A percentile compares a stretch with the other conserved stretches of the same genome.
Evolutionary conservation across 2,329 filamentous ascomycete genomes (phyloP).

Genomic region (Arthrinium phaeospermum): DNA sequence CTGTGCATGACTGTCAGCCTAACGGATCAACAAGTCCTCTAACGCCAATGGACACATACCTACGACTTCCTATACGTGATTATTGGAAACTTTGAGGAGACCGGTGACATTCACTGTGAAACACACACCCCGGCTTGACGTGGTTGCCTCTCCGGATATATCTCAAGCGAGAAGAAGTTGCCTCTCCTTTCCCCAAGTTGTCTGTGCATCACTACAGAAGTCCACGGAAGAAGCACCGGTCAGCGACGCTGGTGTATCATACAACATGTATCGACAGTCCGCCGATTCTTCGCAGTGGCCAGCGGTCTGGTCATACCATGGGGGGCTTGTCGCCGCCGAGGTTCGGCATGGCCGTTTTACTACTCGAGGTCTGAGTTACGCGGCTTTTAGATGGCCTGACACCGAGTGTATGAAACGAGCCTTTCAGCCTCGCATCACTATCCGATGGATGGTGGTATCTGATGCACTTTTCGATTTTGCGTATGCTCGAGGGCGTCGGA

Average conservation of each 20-base stretch:
- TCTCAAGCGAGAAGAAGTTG: conserved; percentile 29
- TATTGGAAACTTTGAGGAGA: conserved; percentile 33
- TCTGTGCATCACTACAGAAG: conserved; percentile 33
- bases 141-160: conserved; percentile 18
- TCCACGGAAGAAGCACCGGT: conserved; percentile 25
- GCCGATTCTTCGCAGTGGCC: conserved; percentile 34
- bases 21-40: conserved; percentile 29
- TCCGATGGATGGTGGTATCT: not conserved
- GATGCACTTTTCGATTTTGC: not conserved
- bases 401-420: not conserved
- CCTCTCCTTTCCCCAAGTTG: conserved; percentile 34
- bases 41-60: conserved; percentile 30
- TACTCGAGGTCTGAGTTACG: conserved; percentile 32
- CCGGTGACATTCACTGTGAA: conserved; percentile 36
- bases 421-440: not conserved
- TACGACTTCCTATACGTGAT: conserved; percentile 34
- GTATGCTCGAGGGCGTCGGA: not conserved
- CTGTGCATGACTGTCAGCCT: conserved; percentile 21
- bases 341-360: conserved; percentile 34
- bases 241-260: conserved; percentile 26
- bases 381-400: conserved; percentile 23
- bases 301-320: conserved; percentile 34
- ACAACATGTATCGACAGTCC: conserved; percentile 35
- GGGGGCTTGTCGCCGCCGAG: conserved; percentile 29
- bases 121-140: conserved; percentile 21